Base-by-base conservation (phyloP, 176 grass and related monocot species). In the Oryza longistaminata region DNA sequence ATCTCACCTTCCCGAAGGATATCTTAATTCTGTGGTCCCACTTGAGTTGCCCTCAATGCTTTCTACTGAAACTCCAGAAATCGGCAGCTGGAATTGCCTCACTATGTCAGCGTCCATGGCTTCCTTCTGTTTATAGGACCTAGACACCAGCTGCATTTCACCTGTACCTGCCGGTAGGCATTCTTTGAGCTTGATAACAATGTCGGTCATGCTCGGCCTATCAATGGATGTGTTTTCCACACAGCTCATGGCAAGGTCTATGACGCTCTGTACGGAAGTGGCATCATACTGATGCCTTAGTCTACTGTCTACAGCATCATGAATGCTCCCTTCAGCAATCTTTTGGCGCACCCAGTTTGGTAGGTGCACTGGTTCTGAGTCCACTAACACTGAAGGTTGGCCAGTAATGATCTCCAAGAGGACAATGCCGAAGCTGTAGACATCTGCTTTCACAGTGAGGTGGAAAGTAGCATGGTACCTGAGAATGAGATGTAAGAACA, bases 401-500 rank as follows among this genome's bases (percentile, higher is more conserved):
- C 81, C 69, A 2, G 81, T 82, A 39, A 82, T 64, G 52, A 82
- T 73, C 81, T 82, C 81, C 24, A 82, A 34, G 0, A 82, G 11
- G 1, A 82, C 70, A 9, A 74, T 74, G 11, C 70, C 81, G 0
- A 83, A 74, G 16, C 81, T 74, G 19, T 83, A 83, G 64, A 83
- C 81, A 1, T 83, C 81, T 65, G 70, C 21, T 58, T 74, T 83
- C 17, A 64, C 11, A 31, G 70, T 83, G 55, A 83, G 55, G 4
- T 83, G 81, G 70, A 64, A 74, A 7, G 81, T 64, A 64, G 81
- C 39, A 74, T 83, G 53, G 55, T 84, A 84, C 53, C 53, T 58
- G 53, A 21, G 52, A 58, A 17, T 58, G 52, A 21, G 53, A 58
- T 58, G 53, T 58, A 58, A 58, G 17, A 58, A 21, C 19, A n/a